Percentiles rank a stretch among this genome's conserved stretches.
These are phyloP conservation scores for Diplocarpon rosae DNA, from an alignment of 2,329 filamentous ascomycete genomes.

Conservation along the genomic window DNA sequence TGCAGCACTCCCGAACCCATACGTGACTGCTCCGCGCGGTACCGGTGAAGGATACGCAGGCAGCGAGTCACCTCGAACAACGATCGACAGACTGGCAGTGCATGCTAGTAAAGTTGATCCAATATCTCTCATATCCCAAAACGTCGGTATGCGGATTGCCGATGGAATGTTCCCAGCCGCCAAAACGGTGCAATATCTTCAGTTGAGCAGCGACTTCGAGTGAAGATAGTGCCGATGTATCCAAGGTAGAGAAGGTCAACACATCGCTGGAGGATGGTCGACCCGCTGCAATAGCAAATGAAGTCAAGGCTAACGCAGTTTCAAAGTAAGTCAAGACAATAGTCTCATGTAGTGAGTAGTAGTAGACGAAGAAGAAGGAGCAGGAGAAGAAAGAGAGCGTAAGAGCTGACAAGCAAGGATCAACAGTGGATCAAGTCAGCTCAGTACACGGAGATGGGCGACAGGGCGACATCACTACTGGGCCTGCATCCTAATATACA, in stretches of 20 bases:
- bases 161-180: background rate
- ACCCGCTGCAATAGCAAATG: conserved; percentile 5
- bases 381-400: conserved; percentile 12
- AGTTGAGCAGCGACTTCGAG: too few relatives aligned
- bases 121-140: conserved; percentile 14
- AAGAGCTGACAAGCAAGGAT: conserved; percentile 3
- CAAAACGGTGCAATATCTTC: background rate
- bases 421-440: background rate
- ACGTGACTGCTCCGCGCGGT: background rate
- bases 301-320: background rate
- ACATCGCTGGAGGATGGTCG: conserved; percentile 15
- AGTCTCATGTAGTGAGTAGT: too few relatives aligned
- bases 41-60: background rate
- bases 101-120: conserved; percentile 10
- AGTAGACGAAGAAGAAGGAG: conserved; percentile 9
- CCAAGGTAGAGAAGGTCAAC: conserved; percentile 16
- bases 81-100: conserved; percentile 9
- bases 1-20: conserved; percentile 1
- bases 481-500: too few relatives aligned
- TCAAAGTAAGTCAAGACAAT: too few relatives aligned
- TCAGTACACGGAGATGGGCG: too few relatives aligned
- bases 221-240: too few relatives aligned
- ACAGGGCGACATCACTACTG: too few relatives aligned
- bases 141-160: background rate
- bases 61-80: conserved; percentile 6